Evolutionary conservation across 2,329 filamentous ascomycete species (phyloP).

Genomic region (Colletotrichum shisoi): DNA sequence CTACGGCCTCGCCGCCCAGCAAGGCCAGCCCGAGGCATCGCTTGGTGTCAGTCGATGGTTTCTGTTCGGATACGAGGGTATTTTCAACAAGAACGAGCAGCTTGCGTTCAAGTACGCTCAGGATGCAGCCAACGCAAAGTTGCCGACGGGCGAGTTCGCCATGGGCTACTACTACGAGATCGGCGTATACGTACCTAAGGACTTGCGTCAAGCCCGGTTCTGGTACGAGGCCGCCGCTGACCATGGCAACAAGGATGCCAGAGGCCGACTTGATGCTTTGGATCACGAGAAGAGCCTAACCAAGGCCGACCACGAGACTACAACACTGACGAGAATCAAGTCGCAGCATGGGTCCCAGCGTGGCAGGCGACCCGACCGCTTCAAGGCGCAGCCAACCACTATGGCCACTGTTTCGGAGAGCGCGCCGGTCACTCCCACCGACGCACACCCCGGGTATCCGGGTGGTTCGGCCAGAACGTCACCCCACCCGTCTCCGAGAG

Average conservation of each 20-base stretch:
- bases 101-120: conserved; percentile 90
- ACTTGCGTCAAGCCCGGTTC: conserved; percentile 78
- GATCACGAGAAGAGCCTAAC: conserved; percentile 83
- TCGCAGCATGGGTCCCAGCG: conserved; percentile 76
- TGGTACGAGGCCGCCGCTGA: conserved; percentile 93
- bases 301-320: conserved; percentile 90
- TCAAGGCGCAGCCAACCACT: conserved; percentile 53
- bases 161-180: conserved; percentile 98
- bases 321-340: conserved; percentile 87
- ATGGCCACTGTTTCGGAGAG: conserved; percentile 62
- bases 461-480: conserved; percentile 49
- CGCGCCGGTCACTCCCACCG: conserved; percentile 45
- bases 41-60: conserved; percentile 99
- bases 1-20: conserved; percentile 88
- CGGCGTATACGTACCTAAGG: conserved; percentile 87
- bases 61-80: conserved; percentile 88
- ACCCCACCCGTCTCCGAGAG: conserved; percentile 54
- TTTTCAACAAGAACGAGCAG: conserved; percentile 95
- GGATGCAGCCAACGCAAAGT: conserved; percentile 79
- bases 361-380: conserved; percentile 67
- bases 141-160: conserved; percentile 93
- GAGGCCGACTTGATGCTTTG: conserved; percentile 81
- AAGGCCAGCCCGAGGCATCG: conserved; percentile 91
- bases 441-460: conserved; percentile 38
- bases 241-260: conserved; percentile 90